These are phyloP conservation scores for Melampsora americana DNA, from an alignment of 1,284 basidiomycete species.

Conservation along the genomic window DNA sequence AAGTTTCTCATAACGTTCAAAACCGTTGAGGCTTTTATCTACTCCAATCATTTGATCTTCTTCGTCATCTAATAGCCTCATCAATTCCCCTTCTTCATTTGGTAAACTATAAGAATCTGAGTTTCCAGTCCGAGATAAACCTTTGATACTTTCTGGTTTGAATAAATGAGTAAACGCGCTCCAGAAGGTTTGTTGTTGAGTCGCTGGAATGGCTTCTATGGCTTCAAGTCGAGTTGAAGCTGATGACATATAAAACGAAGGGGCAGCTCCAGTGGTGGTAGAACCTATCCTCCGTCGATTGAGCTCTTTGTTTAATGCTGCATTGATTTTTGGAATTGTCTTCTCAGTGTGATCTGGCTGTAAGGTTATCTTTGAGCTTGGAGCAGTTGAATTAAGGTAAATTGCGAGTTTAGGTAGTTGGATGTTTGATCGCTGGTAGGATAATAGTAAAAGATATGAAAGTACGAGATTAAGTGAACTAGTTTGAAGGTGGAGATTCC, in stretches of 20 bases:
- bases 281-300: slow-evolving; percentile 35
- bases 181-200: slow-evolving; percentile 26
- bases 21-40: slow-evolving; percentile 6
- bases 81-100: slow-evolving; percentile 33
- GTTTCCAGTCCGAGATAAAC: background rate
- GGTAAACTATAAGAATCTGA: slow-evolving; percentile 14
- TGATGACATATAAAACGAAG: background rate
- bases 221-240: slow-evolving; percentile 32
- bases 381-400: slow-evolving; percentile 13
- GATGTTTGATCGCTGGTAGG: slow-evolving; percentile 10
- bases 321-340: slow-evolving; percentile 26
- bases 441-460: slow-evolving; percentile 29
- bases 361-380: background rate
- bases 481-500: background rate
- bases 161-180: too few relatives aligned
- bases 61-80: slow-evolving; percentile 22
- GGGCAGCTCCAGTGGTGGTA: background rate
- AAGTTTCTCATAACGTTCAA: slow-evolving; percentile 31
- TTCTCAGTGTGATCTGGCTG: slow-evolving; percentile 2
- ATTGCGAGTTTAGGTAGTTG: slow-evolving; percentile 29
- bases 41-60: slow-evolving; percentile 16
- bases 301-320: slow-evolving; percentile 27
- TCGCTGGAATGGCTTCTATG: slow-evolving; percentile 28
- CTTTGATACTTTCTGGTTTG: slow-evolving; percentile 22
- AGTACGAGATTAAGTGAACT: slow-evolving; percentile 32